Conservation (phyloP, 2,329 filamentous ascomycete genomes). For the Arachnomyces sp. region DNA sequence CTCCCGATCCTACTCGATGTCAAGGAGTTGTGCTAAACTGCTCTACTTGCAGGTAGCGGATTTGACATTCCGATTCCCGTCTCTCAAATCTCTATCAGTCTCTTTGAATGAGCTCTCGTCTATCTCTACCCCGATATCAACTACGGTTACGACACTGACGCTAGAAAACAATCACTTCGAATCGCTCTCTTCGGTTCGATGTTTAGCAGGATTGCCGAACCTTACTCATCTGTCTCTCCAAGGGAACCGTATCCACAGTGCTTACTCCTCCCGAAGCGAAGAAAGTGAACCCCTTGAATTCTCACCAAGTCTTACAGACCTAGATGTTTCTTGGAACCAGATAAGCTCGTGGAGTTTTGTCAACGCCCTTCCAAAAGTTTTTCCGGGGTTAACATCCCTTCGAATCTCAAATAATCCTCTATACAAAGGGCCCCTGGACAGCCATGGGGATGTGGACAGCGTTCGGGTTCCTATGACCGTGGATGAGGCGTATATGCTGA, state of each 20-base stretch:
- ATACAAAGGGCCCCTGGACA: constrained; percentile 46
- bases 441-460: constrained; percentile 31
- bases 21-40: neutral
- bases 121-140: constrained; percentile 22
- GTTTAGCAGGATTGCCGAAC: constrained; percentile 46
- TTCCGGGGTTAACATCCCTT: constrained; percentile 66
- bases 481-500: constrained; percentile 85
- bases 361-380: constrained; percentile 55
- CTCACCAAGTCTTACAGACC: constrained; percentile 47
- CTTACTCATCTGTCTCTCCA: constrained; percentile 55
- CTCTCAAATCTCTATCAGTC: constrained; percentile 25
- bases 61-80: constrained; percentile 27
- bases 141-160: constrained; percentile 36
- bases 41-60: constrained; percentile 24
- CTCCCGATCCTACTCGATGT: neutral
- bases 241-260: constrained; percentile 57
- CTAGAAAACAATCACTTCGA: constrained; percentile 41
- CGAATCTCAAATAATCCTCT: constrained; percentile 82
- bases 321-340: constrained; percentile 67
- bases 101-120: constrained; percentile 30
- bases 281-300: constrained; percentile 42
- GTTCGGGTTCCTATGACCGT: constrained; percentile 38
- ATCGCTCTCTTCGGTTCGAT: constrained; percentile 31
- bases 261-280: constrained; percentile 16
- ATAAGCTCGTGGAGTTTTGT: constrained; percentile 65